A percentile compares a stretch with the other conserved stretches of the same genome.
Evolutionary conservation across 2,329 filamentous ascomycete genomes (phyloP).

Genomic region (Cladorrhinum sp.): DNA sequence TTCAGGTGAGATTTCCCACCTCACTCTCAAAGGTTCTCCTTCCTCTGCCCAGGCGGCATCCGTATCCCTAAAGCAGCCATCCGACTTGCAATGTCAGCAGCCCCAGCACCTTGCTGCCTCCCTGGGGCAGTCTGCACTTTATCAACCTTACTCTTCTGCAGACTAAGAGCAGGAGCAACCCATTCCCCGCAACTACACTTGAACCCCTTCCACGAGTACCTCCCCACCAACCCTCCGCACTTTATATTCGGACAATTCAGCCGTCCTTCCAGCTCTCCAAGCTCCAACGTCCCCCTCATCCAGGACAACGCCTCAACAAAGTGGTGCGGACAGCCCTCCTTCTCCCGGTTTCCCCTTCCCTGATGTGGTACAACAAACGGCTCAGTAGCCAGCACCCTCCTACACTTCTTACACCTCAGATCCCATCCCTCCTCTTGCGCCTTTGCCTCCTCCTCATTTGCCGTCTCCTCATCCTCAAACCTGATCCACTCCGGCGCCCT

Average conservation of each 20-base stretch:
- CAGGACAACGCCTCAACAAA: slow-evolving; percentile 91
- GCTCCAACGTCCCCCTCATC: slow-evolving; percentile 84
- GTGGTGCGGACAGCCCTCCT: slow-evolving; percentile 68
- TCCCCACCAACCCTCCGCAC: slow-evolving; percentile 80
- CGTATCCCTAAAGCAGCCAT: slow-evolving; percentile 47
- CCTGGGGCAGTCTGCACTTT: slow-evolving; percentile 42
- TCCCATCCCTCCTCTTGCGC: slow-evolving; percentile 44
- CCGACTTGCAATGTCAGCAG: slow-evolving; percentile 21
- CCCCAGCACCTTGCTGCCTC: slow-evolving; percentile 18
- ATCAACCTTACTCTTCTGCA: slow-evolving; percentile 80
- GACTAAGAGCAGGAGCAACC: slow-evolving; percentile 85
- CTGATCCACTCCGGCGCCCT: slow-evolving; percentile 79
- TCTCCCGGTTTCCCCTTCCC: slow-evolving; percentile 25
- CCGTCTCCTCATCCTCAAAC: slow-evolving; percentile 74
- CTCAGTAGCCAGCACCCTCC: slow-evolving; percentile 56
- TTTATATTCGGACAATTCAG: slow-evolving; percentile 75
- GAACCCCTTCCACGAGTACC: slow-evolving; percentile 96
- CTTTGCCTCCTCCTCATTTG: slow-evolving; percentile 11
- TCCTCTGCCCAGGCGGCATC: slow-evolving; percentile 48
- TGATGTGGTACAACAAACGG: slow-evolving; percentile 66
- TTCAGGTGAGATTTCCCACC: background rate
- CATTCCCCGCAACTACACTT: slow-evolving; percentile 87
- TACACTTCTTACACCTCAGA: slow-evolving; percentile 88
- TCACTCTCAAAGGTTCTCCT: slow-evolving; percentile 31
- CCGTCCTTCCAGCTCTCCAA: slow-evolving; percentile 78